Evolutionary conservation across 768 basidiomycete genomes (phyloP).

Genomic region (Leccinum longicurvipes): DNA sequence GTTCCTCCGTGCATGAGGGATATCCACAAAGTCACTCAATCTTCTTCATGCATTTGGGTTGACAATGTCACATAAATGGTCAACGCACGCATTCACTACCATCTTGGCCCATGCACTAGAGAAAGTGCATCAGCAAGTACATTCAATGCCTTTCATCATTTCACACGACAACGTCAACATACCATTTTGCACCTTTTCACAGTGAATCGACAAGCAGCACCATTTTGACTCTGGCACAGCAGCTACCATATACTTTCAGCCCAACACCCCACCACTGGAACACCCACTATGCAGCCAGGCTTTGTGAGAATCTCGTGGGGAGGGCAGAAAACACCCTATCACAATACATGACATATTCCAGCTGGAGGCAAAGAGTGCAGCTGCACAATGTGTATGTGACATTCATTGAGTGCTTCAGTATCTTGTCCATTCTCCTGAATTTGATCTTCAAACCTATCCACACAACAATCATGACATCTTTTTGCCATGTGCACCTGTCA

Average conservation of each 20-base stretch:
- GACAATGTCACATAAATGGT: background rate
- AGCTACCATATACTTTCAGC: conserved; percentile 33
- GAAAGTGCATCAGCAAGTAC: conserved; percentile 6
- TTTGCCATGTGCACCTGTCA: conserved; percentile 8
- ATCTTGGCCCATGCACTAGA: conserved; percentile 1
- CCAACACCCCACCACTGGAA: conserved; percentile 15
- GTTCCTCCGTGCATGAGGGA: background rate
- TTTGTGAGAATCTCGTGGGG: conserved; percentile 17
- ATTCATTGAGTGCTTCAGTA: no score
- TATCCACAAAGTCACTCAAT: background rate
- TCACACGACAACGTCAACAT: conserved; percentile 15
- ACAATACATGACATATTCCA: background rate
- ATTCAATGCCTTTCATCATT: conserved; percentile 4
- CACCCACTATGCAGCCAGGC: conserved; percentile 12
- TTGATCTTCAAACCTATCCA: no score
- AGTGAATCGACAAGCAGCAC: conserved; percentile 34
- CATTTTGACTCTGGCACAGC: conserved; percentile 37
- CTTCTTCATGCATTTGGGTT: background rate
- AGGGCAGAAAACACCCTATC: background rate
- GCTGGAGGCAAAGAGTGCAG: no score
- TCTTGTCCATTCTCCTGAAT: no score
- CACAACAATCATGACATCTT: no score
- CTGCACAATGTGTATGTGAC: no score
- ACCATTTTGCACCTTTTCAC: conserved; percentile 36
- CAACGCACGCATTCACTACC: background rate